These are phyloP conservation scores for Globisporangium perplexum DNA, from an alignment of 352 stramenopile genomes.

Conservation along the genomic window DNA sequence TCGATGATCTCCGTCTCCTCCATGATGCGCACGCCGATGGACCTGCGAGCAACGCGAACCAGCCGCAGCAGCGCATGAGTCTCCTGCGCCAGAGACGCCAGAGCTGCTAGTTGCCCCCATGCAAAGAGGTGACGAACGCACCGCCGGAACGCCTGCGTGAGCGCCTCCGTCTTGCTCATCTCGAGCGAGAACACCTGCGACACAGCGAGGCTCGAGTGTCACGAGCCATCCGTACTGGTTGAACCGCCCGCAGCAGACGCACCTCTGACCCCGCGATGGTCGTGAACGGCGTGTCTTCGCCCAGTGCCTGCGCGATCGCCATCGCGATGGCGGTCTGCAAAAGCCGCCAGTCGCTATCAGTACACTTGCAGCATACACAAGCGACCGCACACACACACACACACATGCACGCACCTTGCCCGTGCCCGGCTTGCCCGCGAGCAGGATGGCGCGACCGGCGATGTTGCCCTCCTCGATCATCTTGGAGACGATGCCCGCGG, in stretches of 20 bases:
- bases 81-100: not conserved
- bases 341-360: not conserved
- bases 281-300: conserved; percentile 98
- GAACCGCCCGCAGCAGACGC: not conserved
- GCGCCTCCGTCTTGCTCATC: conserved; percentile 99
- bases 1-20: conserved; percentile 99
- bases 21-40: conserved; percentile 98
- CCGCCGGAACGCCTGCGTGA: conserved; percentile 97
- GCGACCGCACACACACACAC: not conserved
- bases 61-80: not conserved
- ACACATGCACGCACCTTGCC: conserved; percentile 64
- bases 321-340: conserved; percentile 96
- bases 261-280: conserved; percentile 96
- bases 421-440: conserved; percentile 95
- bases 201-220: not conserved
- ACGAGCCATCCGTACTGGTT: not conserved
- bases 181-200: conserved; percentile 96
- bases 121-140: conserved; percentile 5
- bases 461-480: conserved; percentile 99
- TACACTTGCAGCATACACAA: too few species aligned
- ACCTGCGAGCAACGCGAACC: conserved; percentile 24
- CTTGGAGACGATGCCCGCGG: conserved; percentile 94
- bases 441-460: conserved; percentile 93
- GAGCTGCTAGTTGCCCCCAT: not conserved
- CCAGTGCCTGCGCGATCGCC: conserved; percentile 96